Conservation (phyloP, 257 asterid species). For the Salvia hispanica region DNA sequence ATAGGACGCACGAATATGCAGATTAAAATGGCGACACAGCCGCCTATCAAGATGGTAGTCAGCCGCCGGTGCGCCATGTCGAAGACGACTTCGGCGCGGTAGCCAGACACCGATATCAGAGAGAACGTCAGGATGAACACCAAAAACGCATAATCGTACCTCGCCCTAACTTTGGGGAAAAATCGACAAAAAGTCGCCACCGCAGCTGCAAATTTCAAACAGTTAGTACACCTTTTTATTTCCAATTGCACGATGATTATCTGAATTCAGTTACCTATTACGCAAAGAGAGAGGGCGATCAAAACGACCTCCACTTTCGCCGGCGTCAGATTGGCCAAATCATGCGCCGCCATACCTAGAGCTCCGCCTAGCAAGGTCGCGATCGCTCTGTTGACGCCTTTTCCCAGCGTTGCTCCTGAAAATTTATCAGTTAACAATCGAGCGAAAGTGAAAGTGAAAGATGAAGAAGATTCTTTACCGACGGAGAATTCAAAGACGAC, state of each 20-base stretch:
- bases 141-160: slow-evolving; percentile 71
- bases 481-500: slow-evolving; percentile 49
- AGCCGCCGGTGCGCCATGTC: slow-evolving; percentile 55
- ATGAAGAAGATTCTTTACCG: not conserved
- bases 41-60: slow-evolving; percentile 64
- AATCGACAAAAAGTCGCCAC: slow-evolving; percentile 54
- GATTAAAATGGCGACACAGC: slow-evolving; percentile 39
- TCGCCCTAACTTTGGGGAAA: slow-evolving; percentile 58
- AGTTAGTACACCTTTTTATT: too few species aligned
- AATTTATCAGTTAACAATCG: not conserved
- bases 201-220: slow-evolving; percentile 45
- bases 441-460: too few species aligned
- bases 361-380: slow-evolving; percentile 53
- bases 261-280: slow-evolving; percentile 40
- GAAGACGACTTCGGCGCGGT: slow-evolving; percentile 53
- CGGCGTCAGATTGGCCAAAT: slow-evolving; percentile 46
- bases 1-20: slow-evolving; percentile 57
- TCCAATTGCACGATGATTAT: too few species aligned
- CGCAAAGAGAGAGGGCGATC: slow-evolving; percentile 44
- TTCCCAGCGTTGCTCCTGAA: slow-evolving; percentile 72
- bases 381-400: slow-evolving; percentile 56
- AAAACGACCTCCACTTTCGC: slow-evolving; percentile 40
- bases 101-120: slow-evolving; percentile 65
- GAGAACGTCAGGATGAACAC: slow-evolving; percentile 65
- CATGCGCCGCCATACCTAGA: slow-evolving; percentile 51